Base-by-base conservation (phyloP, 108 stramenopile genomes). In the Nannochloropsis salina region DNA sequence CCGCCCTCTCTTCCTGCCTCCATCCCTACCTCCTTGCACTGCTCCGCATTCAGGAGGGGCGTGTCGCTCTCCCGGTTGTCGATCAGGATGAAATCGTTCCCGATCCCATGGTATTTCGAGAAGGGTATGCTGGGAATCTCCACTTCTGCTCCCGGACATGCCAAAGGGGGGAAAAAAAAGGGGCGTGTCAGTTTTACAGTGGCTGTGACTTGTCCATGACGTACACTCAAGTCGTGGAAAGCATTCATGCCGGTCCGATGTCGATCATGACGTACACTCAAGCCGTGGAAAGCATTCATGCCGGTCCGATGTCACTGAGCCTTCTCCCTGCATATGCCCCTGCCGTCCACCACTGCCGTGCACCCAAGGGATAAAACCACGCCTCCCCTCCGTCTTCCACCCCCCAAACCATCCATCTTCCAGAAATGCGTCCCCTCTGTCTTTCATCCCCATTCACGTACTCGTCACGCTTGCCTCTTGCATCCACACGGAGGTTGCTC, bases 71-170 rank as follows among this genome's bases (percentile, higher is more conserved):
- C 94, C 31, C 96, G 94, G 91, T 96, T 94, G 89, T 99, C 96
- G 86, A 99, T 93, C 88, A 97, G 89, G 80, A 99, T 94, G 86
- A 99, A 99, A 90, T 99, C 98, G 91, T 99, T 99, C 41, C 98
- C 98, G n/a, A 99, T 93, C 31, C 98, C 98, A 87, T 99, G 96
- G 91, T 99, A 99, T 86, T 99, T 99, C 90, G 94, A 92, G 88
- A 98, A 97, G 31, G 93, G 90, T 15, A 74, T 74, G 15, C n/a
- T 3, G 8, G 61, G 61, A 42, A 95, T 40, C 22, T 81, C 61
- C 4, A 74, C 8, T 3, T n/a, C 61, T 74, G 8, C 20, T n/a
- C 20, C 3, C 4, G n/a, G n/a, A n/a, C 20, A 6, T 4, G n/a
- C 6, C 61, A 74, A 2, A 1, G 61, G 61, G n/a, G 61, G 61